Percentiles rank a stretch among this genome's conserved stretches.
Conservation (phyloP, 345 rosid species). For the Aegle marmelos region DNA sequence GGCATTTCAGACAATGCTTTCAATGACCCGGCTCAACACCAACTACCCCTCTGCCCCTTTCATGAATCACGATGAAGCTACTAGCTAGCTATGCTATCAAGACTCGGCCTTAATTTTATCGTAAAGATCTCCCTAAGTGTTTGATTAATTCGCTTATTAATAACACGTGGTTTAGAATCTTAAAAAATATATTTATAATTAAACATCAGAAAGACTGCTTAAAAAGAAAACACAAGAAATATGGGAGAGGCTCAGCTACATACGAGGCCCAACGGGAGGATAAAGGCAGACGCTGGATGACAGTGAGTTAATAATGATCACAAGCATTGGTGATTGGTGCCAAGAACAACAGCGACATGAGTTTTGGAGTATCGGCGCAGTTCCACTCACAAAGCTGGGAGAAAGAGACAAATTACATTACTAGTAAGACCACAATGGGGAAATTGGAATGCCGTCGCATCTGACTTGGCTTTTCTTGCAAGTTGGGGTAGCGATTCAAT, state of each 20-base stretch:
- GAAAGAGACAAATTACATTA: not conserved
- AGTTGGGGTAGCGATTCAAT: not conserved
- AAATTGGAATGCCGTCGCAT: not conserved
- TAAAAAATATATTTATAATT: too few species aligned
- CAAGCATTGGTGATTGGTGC: not conserved
- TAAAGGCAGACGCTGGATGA: not conserved
- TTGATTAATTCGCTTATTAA: not conserved
- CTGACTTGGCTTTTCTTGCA: not conserved
- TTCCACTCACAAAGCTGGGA: not conserved
- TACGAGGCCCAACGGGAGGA: not conserved
- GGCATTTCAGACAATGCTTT: too few species aligned
- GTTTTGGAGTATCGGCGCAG: not conserved
- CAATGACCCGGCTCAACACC: too few species aligned
- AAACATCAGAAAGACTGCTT: too few species aligned
- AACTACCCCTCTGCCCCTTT: too few species aligned
- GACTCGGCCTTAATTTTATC: not conserved
- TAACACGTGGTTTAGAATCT: not conserved
- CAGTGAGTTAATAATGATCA: not conserved
- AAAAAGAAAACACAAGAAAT: too few species aligned
- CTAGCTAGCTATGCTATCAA: not conserved
- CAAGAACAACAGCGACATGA: not conserved
- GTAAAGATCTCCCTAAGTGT: not conserved
- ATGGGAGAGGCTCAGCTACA: too few species aligned
- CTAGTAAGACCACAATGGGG: not conserved
- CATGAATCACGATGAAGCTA: not conserved